These are phyloP conservation scores for Nissolia schottii DNA, from an alignment of 306 rosid species.

Conservation along the genomic window DNA sequence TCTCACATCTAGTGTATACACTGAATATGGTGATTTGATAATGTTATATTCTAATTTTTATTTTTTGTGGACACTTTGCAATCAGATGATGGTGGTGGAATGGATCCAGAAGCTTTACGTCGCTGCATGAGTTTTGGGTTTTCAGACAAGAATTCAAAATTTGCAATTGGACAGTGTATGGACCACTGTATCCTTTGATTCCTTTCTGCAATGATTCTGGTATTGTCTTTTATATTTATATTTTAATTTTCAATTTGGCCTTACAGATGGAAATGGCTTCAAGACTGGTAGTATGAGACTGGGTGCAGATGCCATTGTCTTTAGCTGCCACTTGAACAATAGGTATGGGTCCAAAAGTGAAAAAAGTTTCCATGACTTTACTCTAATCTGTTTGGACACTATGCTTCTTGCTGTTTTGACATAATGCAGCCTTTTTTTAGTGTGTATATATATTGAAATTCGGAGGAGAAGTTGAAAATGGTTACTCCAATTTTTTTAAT, in stretches of 20 bases:
- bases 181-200: constrained; percentile 10
- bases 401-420: background rate
- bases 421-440: background rate
- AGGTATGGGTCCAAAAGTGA: constrained; percentile 37
- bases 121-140: constrained; percentile 84
- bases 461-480: constrained; percentile 1
- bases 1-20: background rate
- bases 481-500: background rate
- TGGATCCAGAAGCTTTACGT: constrained; percentile 71
- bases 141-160: constrained; percentile 58
- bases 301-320: constrained; percentile 78
- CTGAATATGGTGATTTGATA: background rate
- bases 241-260: constrained; percentile 36
- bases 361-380: background rate
- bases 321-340: constrained; percentile 49
- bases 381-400: background rate
- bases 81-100: constrained; percentile 77
- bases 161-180: constrained; percentile 75
- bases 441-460: background rate
- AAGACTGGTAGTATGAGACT: constrained; percentile 87
- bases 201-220: constrained; percentile 4
- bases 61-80: constrained; percentile 13
- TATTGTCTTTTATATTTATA: constrained; percentile 24
- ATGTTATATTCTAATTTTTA: background rate
- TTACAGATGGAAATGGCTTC: constrained; percentile 94